Base-by-base conservation (phyloP, 768 basidiomycete species). In the Neoboletus magnificus region DNA sequence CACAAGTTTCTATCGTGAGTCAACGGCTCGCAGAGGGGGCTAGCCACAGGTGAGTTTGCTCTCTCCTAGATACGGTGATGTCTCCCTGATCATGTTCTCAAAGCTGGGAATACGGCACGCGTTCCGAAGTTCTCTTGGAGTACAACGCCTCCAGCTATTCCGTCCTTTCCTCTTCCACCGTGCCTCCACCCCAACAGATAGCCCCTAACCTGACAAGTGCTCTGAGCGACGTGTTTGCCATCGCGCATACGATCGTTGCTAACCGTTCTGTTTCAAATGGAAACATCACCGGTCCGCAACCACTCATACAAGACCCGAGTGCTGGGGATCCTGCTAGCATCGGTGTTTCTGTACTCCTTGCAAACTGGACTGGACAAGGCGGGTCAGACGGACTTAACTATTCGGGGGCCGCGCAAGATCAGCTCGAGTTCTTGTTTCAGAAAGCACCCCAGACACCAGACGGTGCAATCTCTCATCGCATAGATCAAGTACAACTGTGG, bases 381-480 rank as follows among this genome's bases (percentile, higher is more conserved):
- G 64, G 60, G 1, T 63, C 64, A 33, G 79, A 79, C 27, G 74
- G 72, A 23, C 71, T 80, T 11, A 74, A 85, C 61, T 92, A 85
- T 66, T 79, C 79, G 0, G 75, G 74, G 3, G 90, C 88, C 27
- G 88, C 87, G 22, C 69, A 58, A 49, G 80, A 82, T 56, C 87
- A 94, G 69, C 72, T 92, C 5, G 71, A 83, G 12, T 93, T 75
- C 63, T 66, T 93, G 35, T 71, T 85, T 23, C 63, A 76, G 32
- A 66, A 69, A 0, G 87, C 82, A 4, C 86, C 90, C 9, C 77
- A 74, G 60, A 86, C 89, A 1, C 54, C 59, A 2, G 87, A 91
- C 58, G 93, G 93, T 1, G 93, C 93, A 0, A 83, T 95, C 25
- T 91, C 89, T 10, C 93, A 95, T 66, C 80, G 90, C 0, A 71